Percentiles rank a stretch among this genome's conserved stretches.
These are phyloP conservation scores for Chiua sp. DNA, from an alignment of 1,284 basidiomycete species.

Conservation along the genomic window DNA sequence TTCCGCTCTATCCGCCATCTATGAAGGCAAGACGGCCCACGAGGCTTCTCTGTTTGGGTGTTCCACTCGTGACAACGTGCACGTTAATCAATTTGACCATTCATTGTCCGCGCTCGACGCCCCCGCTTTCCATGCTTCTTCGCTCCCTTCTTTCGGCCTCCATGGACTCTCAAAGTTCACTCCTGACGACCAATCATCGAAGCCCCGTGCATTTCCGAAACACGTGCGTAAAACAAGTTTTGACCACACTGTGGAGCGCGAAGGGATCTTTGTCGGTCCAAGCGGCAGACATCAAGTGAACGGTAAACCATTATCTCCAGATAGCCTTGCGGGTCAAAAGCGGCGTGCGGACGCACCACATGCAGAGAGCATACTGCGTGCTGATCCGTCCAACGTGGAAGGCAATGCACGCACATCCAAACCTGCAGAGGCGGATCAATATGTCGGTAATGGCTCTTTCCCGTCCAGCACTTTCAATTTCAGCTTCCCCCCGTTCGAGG, in stretches of 20 bases:
- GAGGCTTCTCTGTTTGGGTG: slow-evolving; percentile 37
- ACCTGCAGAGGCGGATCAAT: slow-evolving; percentile 40
- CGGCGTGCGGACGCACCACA: slow-evolving; percentile 78
- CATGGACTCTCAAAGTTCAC: slow-evolving; percentile 57
- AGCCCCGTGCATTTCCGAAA: slow-evolving; percentile 70
- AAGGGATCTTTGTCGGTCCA: slow-evolving; percentile 61
- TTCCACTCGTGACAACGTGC: slow-evolving; percentile 41
- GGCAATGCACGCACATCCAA: slow-evolving; percentile 35
- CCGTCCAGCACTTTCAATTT: slow-evolving; percentile 82
- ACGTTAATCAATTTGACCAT: slow-evolving; percentile 44
- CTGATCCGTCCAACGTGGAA: slow-evolving; percentile 70
- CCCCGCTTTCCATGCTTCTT: slow-evolving; percentile 67
- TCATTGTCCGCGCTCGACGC: slow-evolving; percentile 53
- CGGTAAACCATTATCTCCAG: slow-evolving; percentile 69
- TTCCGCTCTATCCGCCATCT: slow-evolving; percentile 56
- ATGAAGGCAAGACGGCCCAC: slow-evolving; percentile 54
- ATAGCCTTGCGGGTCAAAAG: slow-evolving; percentile 68
- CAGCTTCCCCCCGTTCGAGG: slow-evolving; percentile 71
- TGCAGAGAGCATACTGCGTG: slow-evolving; percentile 75
- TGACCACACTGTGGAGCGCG: slow-evolving; percentile 83
- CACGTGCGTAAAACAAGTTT: slow-evolving; percentile 92
- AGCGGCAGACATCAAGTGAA: slow-evolving; percentile 80
- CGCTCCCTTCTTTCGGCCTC: slow-evolving; percentile 66
- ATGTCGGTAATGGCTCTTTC: slow-evolving; percentile 58
- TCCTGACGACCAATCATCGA: slow-evolving; percentile 42